These are phyloP conservation scores for Vaccinium macrocarpon DNA, from an alignment of 148 eudicot species.

Conservation along the genomic window DNA sequence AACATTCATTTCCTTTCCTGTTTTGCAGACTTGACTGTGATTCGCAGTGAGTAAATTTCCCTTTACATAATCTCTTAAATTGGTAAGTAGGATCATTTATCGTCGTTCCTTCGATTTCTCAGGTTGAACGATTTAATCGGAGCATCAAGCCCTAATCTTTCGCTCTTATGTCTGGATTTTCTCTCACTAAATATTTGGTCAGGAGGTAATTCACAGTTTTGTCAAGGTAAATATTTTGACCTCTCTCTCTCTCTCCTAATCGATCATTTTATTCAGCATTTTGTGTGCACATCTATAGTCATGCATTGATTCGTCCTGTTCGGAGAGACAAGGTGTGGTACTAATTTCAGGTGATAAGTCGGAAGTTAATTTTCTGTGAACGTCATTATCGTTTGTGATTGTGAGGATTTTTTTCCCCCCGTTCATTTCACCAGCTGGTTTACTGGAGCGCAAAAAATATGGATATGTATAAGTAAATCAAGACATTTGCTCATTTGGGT, in stretches of 20 bases:
- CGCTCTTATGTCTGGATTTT: not conserved
- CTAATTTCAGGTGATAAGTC: not conserved
- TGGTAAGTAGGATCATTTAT: not conserved
- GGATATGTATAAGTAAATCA: no score
- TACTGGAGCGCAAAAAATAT: no score
- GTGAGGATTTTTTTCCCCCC: not conserved
- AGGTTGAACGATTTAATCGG: not conserved
- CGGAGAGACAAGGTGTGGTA: not conserved
- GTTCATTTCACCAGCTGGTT: not conserved
- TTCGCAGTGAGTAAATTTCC: not conserved
- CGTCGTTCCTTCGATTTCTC: not conserved
- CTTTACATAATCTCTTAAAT: not conserved
- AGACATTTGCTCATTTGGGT: no score
- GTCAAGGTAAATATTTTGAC: conserved; percentile 2
- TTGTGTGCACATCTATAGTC: not conserved
- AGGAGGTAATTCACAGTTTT: not conserved
- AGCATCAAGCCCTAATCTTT: conserved; percentile 2
- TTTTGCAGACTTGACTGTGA: not conserved
- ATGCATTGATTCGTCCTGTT: not conserved
- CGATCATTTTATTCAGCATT: not conserved
- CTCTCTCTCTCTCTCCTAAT: not conserved
- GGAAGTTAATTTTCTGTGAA: not conserved
- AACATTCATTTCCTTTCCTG: not conserved
- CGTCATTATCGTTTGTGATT: not conserved
- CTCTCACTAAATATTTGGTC: not conserved